Conservation (phyloP, 1,284 basidiomycete genomes). For the Gomphus sp. region DNA sequence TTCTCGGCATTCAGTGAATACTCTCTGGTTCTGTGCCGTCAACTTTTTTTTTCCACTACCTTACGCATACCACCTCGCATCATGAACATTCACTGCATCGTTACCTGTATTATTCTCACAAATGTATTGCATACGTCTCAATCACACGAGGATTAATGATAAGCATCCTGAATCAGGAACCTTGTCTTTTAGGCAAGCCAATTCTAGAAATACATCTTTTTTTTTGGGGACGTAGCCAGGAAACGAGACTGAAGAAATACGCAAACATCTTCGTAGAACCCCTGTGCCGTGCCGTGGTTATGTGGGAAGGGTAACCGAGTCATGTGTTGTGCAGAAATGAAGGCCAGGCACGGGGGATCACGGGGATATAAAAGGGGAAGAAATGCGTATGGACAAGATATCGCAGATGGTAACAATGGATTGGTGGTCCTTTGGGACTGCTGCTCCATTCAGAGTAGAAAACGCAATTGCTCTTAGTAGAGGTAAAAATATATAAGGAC, state of each 20-base stretch:
- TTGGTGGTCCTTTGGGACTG: not conserved
- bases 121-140: not conserved
- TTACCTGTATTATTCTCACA: not conserved
- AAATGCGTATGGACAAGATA: not conserved
- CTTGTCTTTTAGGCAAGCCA: not conserved
- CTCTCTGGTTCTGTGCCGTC: not conserved
- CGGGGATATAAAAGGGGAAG: not conserved
- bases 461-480: not conserved
- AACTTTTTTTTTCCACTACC: not conserved
- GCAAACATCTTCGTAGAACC: not conserved
- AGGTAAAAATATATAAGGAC: not conserved
- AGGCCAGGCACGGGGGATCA: not conserved
- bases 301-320: not conserved
- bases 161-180: not conserved
- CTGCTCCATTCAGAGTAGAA: not conserved
- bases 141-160: not conserved
- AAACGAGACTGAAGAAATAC: not conserved
- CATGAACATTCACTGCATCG: not conserved
- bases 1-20: not conserved
- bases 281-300: not conserved
- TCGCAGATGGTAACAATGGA: not conserved
- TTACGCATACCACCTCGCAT: not conserved
- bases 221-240: not conserved
- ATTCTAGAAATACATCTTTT: conserved; percentile 1
- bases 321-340: not conserved